Evolutionary conservation across 345 rosid genomes (phyloP), one percentile per base, ranked within the genome.

Genomic region (Brassica cretica): DNA sequence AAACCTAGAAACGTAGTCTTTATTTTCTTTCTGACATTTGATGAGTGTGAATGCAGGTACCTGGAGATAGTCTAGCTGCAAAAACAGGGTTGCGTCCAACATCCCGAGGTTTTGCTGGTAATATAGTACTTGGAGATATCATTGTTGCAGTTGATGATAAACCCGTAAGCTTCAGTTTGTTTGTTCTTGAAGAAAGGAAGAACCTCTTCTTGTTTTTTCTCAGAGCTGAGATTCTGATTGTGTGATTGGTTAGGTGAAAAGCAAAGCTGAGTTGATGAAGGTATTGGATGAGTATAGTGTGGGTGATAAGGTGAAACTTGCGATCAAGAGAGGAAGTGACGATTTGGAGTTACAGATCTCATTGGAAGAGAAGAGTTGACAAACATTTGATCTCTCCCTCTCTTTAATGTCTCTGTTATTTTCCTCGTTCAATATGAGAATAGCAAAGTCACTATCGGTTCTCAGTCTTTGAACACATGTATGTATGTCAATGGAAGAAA

Each of bases 81-180:
- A 92, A 88, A 81, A 92, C 88, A 27, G 98, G 97, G 32, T 61
- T 94, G 71, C 85, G 72, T 71, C 90, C 97, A 18, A 89, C 97
- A 4, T 84, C 91, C 7, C 82, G 98, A 71, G 98, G 97, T 30
- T 92, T 90, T 76, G 90, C 97, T 49, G 98, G 98, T 74, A 92
- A 88, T 33, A 93, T 94, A 55, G 41, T 90, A 7, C 92, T 92
- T 35, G 98, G 98, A 4, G 98, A 94, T 78, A 71, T 92, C 86
- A 90, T 94, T 64, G 83, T 86, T 73, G 90, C 86, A 67, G 92
- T 92, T 53, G 88, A 92, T 78, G 80, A 87, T 24, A 91, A 80
- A 77, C 88, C 90, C 3, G 98, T 91, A 76, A 87, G 92, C 63
- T 39, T 76, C 32, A 8, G 44, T 66, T 56, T n/a, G 12, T 55